These are phyloP conservation scores for Suillus subalutaceus DNA, from an alignment of 768 basidiomycete genomes.

Conservation along the genomic window DNA sequence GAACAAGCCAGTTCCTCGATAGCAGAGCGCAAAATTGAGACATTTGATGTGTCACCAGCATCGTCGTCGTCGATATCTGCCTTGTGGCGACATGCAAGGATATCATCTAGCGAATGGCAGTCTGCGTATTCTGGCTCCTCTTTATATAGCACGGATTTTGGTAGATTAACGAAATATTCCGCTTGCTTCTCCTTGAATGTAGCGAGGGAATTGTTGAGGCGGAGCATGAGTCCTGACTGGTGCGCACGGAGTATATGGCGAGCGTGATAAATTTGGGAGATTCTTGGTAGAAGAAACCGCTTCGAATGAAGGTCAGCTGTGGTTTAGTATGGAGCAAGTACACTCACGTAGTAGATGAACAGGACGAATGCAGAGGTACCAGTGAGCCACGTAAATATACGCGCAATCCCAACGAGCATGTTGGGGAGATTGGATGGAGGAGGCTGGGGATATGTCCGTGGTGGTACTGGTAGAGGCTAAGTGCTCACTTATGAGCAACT, in stretches of 20 bases:
- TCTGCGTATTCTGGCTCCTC: conserved; percentile 49
- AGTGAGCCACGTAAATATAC: conserved; percentile 66
- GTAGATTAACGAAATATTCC: conserved; percentile 59
- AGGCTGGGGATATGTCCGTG: conserved; percentile 71
- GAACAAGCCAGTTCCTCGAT: conserved; percentile 50
- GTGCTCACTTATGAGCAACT: conserved; percentile 15
- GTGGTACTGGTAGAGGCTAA: conserved; percentile 57
- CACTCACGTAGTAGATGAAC: conserved; percentile 67
- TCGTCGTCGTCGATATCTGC: conserved; percentile 15
- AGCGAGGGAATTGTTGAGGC: conserved; percentile 58
- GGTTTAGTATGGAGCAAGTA: background rate
- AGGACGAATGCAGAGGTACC: conserved; percentile 63
- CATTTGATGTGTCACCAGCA: conserved; percentile 41
- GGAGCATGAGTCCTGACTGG: conserved; percentile 56
- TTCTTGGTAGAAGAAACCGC: conserved; percentile 71
- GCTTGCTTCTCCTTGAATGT: conserved; percentile 57
- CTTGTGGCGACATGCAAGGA: conserved; percentile 27
- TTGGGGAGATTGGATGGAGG: conserved; percentile 71
- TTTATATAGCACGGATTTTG: conserved; percentile 50
- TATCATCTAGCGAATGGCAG: conserved; percentile 49
- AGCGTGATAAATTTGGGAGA: conserved; percentile 59
- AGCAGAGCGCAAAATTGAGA: conserved; percentile 66
- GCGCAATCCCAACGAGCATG: conserved; percentile 61
- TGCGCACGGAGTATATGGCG: conserved; percentile 63
- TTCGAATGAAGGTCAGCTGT: conserved; percentile 31